These are phyloP conservation scores for Logfia minima DNA, from an alignment of 129 eudicot species.

Conservation along the genomic window DNA sequence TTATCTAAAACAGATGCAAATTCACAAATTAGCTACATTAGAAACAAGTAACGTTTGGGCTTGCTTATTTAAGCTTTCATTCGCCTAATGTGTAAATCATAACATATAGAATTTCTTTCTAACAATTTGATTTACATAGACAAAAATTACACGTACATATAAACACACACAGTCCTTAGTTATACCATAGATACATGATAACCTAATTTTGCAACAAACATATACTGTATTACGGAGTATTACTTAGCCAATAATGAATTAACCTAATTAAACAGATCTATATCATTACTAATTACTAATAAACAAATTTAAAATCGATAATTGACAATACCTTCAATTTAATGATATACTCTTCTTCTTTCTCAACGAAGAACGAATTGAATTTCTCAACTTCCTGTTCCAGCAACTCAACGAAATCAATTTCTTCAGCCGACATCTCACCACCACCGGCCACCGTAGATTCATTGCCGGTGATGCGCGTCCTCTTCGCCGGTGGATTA, in stretches of 20 bases:
- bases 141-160: not conserved
- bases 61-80: not conserved
- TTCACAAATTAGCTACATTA: not conserved
- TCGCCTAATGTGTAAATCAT: slow-evolving; percentile 3
- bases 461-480: slow-evolving; percentile 11
- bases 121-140: not conserved
- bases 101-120: not conserved
- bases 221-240: no score
- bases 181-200: no score
- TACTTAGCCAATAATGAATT: not conserved
- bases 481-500: slow-evolving; percentile 26
- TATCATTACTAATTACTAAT: not conserved
- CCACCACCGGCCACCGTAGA: slow-evolving; percentile 16
- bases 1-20: not conserved
- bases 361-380: slow-evolving; percentile 74
- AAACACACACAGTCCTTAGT: not conserved
- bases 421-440: slow-evolving; percentile 48
- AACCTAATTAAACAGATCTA: slow-evolving; percentile 22
- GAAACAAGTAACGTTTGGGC: not conserved
- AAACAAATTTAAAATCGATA: not conserved
- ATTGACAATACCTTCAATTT: slow-evolving; percentile 56
- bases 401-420: slow-evolving; percentile 61
- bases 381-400: slow-evolving; percentile 87
- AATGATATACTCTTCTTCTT: slow-evolving; percentile 87
- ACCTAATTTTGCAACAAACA: no score